Base-by-base conservation (phyloP, 179 eudicot species). In the Sideroxylon spinosum region DNA sequence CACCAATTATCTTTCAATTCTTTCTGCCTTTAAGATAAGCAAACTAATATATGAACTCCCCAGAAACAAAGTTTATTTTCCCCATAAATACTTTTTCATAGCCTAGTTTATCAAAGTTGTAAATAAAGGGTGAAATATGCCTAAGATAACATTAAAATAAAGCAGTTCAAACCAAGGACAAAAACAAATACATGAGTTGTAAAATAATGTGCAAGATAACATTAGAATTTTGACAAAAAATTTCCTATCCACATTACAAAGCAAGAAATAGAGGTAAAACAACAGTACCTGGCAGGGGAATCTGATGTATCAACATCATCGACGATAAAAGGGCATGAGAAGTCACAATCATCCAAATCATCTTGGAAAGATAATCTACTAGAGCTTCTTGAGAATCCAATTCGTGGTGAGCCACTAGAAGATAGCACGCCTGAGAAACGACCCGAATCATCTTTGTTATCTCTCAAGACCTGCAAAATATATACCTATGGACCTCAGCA, bases 291-390 rank as follows among this genome's bases (percentile, higher is more conserved):
- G 87, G 88, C 78, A 69, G 84, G 91, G 79, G 92, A 81, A 76
- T 90, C 97, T 67, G 90, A 86, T 61, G 90, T 78, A 78, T 93
- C 98, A 28, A 91, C 89, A 77, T 95, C 99, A 82, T 95, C 99
- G 67, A 95, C 99, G 80, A 89, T 94, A 86, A 95, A 95, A 56
- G 98, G 99, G 78, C 89, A 90, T 6, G 91, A 84, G 81, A 94
- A 93, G 83, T 91, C 98, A 79, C 78, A 78, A 63, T 84, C 97
- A 84, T 88, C 99, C 81, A 93, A 84, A 69, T 91, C 98, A 82
- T 95, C 98, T 82, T 88, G 98, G 80, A 91, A 93, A 76, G 97
- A 93, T 79, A 89, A 73, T 82, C 91, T 89, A 84, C 99, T 95
- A 46, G 99, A 95, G 89, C 91, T 90, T 84, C 98, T 83, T 19